These are phyloP conservation scores for Jaenimonas drosophilae DNA, from an alignment of 208 protist species.

Conservation along the genomic window DNA sequence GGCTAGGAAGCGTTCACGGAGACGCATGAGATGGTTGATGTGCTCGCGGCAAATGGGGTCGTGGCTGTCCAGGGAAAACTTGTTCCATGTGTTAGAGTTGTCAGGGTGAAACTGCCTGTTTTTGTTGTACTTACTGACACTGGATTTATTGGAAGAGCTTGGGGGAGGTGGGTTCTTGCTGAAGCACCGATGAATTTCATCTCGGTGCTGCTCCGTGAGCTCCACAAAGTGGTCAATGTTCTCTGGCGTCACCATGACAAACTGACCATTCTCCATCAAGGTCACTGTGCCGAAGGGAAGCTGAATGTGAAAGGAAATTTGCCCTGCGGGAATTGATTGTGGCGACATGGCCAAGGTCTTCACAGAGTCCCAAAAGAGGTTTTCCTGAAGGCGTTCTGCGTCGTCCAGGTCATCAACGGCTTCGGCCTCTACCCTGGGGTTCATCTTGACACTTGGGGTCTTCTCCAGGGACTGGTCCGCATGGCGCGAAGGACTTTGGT, in stretches of 20 bases:
- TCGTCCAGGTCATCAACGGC: too few relatives aligned
- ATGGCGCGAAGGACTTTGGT: too few relatives aligned
- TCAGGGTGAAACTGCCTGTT: too few relatives aligned
- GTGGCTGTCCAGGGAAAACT: slow-evolving; percentile 3
- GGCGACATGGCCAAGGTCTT: slow-evolving; percentile 4
- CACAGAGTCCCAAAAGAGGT: too few relatives aligned
- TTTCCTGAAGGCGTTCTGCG: too few relatives aligned
- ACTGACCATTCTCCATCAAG: slow-evolving; percentile 17
- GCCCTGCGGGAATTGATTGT: background rate
- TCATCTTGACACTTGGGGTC: too few relatives aligned
- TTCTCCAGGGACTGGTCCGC: too few relatives aligned
- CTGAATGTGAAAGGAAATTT: slow-evolving; percentile 1
- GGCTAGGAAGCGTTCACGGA: too few relatives aligned
- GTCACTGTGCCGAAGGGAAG: slow-evolving; percentile 3
- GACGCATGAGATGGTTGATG: background rate
- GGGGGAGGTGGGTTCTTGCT: slow-evolving; percentile 13
- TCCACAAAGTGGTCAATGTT: slow-evolving; percentile 31
- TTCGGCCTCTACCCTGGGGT: too few relatives aligned
- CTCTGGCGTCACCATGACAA: slow-evolving; percentile 15
- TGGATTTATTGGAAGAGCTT: too few relatives aligned
- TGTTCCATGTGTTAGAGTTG: too few relatives aligned
- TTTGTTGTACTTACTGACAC: too few relatives aligned
- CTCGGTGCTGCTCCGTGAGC: slow-evolving; percentile 9
- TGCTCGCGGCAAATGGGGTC: background rate
- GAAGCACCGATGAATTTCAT: slow-evolving; percentile 19